These are phyloP conservation scores for Rhodotorula glutinis DNA, from an alignment of 1,284 basidiomycete genomes.

Conservation along the genomic window DNA sequence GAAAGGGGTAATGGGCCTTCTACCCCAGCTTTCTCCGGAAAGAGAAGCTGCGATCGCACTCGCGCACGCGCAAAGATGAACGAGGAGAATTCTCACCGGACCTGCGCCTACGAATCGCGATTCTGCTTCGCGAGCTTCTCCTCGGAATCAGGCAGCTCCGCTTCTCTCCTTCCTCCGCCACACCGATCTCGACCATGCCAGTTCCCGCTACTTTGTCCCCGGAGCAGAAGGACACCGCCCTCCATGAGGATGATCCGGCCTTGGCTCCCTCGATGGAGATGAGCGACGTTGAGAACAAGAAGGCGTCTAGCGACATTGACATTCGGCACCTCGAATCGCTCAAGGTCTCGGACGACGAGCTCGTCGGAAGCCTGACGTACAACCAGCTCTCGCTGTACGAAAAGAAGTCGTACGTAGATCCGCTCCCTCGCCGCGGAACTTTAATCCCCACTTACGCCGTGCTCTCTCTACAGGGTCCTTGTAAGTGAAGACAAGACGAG, in stretches of 20 bases:
- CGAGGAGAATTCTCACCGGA: no score
- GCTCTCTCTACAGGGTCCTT: neutral
- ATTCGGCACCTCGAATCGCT: slow-evolving; percentile 13
- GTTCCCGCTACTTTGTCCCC: neutral
- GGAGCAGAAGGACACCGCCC: slow-evolving; percentile 5
- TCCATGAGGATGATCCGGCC: neutral
- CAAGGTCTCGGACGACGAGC: slow-evolving; percentile 13
- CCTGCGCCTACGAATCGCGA: neutral
- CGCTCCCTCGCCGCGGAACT: neutral
- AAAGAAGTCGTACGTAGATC: slow-evolving; percentile 25
- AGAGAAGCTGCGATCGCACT: neutral
- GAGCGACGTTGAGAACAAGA: slow-evolving; percentile 11
- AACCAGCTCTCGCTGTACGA: slow-evolving; percentile 22
- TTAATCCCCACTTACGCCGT: neutral
- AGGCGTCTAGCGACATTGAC: neutral
- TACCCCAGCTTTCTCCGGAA: slow-evolving; percentile 39
- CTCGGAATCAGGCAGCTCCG: no score
- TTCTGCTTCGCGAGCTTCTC: slow-evolving; percentile 1
- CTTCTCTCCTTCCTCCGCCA: neutral
- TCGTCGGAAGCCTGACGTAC: slow-evolving; percentile 19
- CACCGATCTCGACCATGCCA: neutral
- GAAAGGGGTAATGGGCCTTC: neutral
- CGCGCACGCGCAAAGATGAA: neutral
- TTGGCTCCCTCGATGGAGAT: neutral
- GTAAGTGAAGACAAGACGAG: neutral